Percentiles rank a stretch among this genome's conserved stretches.
Conservation (phyloP, 2,329 filamentous ascomycete genomes). For the Ploettnerulaceae sp. region DNA sequence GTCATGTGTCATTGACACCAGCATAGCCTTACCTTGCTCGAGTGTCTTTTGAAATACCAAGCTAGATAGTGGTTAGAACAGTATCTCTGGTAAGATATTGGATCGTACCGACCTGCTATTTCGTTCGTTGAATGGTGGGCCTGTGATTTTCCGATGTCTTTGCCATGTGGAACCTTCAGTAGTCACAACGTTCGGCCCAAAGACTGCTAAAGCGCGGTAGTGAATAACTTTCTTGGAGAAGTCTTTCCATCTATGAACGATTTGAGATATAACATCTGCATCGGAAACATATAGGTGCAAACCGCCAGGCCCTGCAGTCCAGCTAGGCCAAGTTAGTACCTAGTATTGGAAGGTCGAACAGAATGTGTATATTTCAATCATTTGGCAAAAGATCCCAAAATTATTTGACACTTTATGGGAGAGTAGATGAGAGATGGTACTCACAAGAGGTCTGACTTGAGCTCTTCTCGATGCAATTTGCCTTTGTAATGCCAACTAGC, state of each 20-base stretch:
- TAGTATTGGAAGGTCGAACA: too few relatives aligned
- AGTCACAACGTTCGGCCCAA: constrained; percentile 63
- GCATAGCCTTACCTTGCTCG: constrained; percentile 34
- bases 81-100: too few relatives aligned
- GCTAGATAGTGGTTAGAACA: too few relatives aligned
- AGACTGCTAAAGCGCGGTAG: constrained; percentile 29
- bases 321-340: constrained; percentile 8
- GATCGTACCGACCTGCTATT: too few relatives aligned
- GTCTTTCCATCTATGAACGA: constrained; percentile 20
- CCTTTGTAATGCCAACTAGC: constrained; percentile 16
- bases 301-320: constrained; percentile 15
- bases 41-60: constrained; percentile 37
- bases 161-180: constrained; percentile 66
- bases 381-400: too few relatives aligned
- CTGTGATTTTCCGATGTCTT: constrained; percentile 65
- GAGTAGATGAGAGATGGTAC: too few relatives aligned
- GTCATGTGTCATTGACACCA: constrained; percentile 25
- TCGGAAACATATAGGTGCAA: constrained; percentile 11
- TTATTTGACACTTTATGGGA: too few relatives aligned
- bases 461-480: constrained; percentile 9
- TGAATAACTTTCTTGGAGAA: constrained; percentile 18
- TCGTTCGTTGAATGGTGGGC: constrained; percentile 68
- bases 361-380: too few relatives aligned
- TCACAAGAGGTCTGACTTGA: constrained; percentile 18
- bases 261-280: constrained; percentile 14